Base-by-base conservation (phyloP, 345 rosid species). In the Rhizophora mangle region DNA sequence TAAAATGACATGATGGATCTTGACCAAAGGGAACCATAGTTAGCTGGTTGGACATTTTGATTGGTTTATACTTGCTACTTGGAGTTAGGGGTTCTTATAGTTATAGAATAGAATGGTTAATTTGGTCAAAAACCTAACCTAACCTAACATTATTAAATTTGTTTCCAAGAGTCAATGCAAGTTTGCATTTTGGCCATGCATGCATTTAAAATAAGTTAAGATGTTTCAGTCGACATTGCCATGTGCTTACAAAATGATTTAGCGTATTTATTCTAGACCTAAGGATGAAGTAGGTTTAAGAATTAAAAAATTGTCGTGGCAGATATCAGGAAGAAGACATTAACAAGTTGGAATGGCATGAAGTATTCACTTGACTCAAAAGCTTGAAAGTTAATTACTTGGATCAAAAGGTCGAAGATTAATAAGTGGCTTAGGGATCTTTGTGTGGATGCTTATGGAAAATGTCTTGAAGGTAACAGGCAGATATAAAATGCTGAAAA, bases 201-300 rank as follows among this genome's bases (percentile, higher is more conserved):
- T 78, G 82, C 83, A 80, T 84, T 82, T 72, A 69, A 78, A 77
- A 79, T 86, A 82, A 80, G 81, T 90, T 87, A 85, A 84, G 89
- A 85, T 86, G 89, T 73, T 82, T 55, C 79, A 71, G 90, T 84
- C 88, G 84, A 85, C 83, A 81, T n/a, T 47, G 80, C 91, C 37
- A 86, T 90, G 96, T 88, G 93, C 82, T 34, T 62, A 26, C 56
- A 49, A 75, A 47, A 71, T 66, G 63, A 5, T 56, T 54, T 61
- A 43, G 19, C 19, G 16, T 60, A 60, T 71, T 22, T 67, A 19
- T 29, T 19, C 54, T 34, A 60, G 61, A 68, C 66, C 60, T 37
- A 36, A 65, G 52, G 27, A 62, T 64, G 70, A 66, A 70, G 60
- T 63, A 8, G 37, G 10, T 7, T 34, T 13, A 60, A 68, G 67